phyloP scores from a whole-genome alignment of 1,139 yeast species.

The Lizanozyma gosingica region DNA sequence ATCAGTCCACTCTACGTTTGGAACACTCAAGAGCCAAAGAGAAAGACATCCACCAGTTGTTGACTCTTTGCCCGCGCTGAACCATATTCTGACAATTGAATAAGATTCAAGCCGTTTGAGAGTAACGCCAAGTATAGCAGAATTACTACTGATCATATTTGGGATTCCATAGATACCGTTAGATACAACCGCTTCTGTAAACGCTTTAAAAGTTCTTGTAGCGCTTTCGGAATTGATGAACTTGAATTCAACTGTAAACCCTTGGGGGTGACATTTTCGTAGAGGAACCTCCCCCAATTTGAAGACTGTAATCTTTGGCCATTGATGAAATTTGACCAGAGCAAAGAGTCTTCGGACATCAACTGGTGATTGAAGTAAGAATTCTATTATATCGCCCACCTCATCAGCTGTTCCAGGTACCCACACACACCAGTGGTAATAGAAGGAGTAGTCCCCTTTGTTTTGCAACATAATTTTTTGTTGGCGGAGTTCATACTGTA shows the following conservation, averaged over 20 bases:
- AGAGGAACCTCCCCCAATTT: neutral
- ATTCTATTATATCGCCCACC: too few relatives aligned
- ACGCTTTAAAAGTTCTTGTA: neutral
- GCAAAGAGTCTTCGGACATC: neutral
- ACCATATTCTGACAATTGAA: neutral
- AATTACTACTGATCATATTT: neutral
- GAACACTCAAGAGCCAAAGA: neutral
- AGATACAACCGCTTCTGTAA: neutral
- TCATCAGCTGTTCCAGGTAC: neutral
- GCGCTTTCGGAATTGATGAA: neutral
- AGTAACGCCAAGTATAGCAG: neutral
- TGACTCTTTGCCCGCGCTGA: neutral
- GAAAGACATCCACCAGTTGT: neutral
- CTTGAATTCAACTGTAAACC: neutral
- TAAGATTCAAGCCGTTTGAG: neutral
- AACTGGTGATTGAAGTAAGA: neutral
- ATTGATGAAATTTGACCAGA: too few relatives aligned
- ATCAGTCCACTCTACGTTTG: neutral
- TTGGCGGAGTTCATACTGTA: neutral
- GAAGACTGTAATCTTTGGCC: neutral
- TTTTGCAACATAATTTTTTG: neutral
- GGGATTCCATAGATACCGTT: neutral
- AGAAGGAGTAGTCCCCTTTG: neutral
- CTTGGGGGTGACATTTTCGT: neutral
- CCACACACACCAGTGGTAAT: neutral